A percentile compares a stretch with the other conserved stretches of the same genome.
phyloP scores from a whole-genome alignment of 2,329 filamentous ascomycete species.

The Pezicula radicicola region DNA sequence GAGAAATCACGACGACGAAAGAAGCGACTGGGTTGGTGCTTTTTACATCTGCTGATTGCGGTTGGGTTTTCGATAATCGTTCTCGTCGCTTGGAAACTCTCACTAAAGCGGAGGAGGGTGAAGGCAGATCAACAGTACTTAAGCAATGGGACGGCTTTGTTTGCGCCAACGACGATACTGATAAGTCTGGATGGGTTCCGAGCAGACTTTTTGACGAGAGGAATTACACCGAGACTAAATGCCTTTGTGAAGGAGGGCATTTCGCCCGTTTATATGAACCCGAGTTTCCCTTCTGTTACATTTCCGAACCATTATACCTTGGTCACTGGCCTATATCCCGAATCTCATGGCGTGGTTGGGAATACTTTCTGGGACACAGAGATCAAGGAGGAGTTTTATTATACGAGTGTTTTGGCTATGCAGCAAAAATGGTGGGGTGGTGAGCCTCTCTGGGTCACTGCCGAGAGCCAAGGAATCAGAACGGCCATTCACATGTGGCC shows the following conservation, averaged over 20 bases:
- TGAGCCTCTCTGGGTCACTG: constrained; percentile 91
- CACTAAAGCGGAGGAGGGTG: constrained; percentile 39
- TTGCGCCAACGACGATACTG: constrained; percentile 87
- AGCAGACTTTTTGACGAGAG: constrained; percentile 84
- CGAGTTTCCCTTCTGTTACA: constrained; percentile 93
- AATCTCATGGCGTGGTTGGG: constrained; percentile 88
- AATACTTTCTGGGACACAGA: constrained; percentile 92
- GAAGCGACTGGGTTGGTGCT: constrained; percentile 50
- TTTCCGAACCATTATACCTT: constrained; percentile 97
- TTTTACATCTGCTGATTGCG: constrained; percentile 49
- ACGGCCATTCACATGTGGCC: constrained; percentile 98
- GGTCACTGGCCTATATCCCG: constrained; percentile 87
- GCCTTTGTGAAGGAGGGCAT: constrained; percentile 76
- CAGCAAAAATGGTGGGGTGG: constrained; percentile 92
- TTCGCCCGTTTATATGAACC: constrained; percentile 87
- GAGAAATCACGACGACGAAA: constrained; percentile 46
- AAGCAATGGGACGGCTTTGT: constrained; percentile 84
- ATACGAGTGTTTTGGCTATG: constrained; percentile 73
- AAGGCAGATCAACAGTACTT: constrained; percentile 34
- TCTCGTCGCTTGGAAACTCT: constrained; percentile 57
- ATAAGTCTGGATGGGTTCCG: constrained; percentile 94
- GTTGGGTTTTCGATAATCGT: constrained; percentile 54
- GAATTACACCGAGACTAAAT: constrained; percentile 78
- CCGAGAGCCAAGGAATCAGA: constrained; percentile 75
- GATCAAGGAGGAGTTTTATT: constrained; percentile 77